Evolutionary conservation across 2,329 filamentous ascomycete genomes (phyloP).

Genomic region (Botryotinia globosa): DNA sequence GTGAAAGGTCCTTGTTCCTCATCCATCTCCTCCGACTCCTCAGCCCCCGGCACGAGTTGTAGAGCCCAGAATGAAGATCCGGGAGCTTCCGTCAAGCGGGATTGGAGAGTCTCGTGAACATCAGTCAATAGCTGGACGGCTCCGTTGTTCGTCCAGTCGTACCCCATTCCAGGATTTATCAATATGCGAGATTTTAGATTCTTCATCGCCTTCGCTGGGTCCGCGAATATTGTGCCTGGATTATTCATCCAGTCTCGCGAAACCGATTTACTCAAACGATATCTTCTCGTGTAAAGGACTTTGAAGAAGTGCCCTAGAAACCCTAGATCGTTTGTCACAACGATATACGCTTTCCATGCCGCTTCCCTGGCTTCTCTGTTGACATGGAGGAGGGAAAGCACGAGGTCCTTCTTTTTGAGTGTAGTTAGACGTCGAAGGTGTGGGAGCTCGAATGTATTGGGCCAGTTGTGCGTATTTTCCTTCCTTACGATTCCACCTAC

Average conservation of each 20-base stretch:
- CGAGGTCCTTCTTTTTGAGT: not conserved
- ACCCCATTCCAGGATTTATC: not conserved
- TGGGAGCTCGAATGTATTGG: not conserved
- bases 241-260: too few species aligned
- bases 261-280: not conserved
- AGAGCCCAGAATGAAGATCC: not conserved
- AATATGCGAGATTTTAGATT: not conserved
- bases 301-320: not conserved
- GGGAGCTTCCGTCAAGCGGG: not conserved
- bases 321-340: not conserved
- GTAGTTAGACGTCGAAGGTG: not conserved
- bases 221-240: not conserved
- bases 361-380: not conserved
- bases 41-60: not conserved
- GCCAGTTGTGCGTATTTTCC: not conserved
- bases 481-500: not conserved
- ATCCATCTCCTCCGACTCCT: accelerated
- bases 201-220: not conserved
- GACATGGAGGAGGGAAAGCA: not conserved
- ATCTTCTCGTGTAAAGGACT: not conserved
- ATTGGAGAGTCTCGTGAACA: not conserved
- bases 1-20: not conserved
- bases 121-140: not conserved
- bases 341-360: not conserved
- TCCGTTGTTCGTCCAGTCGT: not conserved